Evolutionary conservation across 2,329 filamentous ascomycete species (phyloP).

Genomic region (Pseudohalonectria lignicola): DNA sequence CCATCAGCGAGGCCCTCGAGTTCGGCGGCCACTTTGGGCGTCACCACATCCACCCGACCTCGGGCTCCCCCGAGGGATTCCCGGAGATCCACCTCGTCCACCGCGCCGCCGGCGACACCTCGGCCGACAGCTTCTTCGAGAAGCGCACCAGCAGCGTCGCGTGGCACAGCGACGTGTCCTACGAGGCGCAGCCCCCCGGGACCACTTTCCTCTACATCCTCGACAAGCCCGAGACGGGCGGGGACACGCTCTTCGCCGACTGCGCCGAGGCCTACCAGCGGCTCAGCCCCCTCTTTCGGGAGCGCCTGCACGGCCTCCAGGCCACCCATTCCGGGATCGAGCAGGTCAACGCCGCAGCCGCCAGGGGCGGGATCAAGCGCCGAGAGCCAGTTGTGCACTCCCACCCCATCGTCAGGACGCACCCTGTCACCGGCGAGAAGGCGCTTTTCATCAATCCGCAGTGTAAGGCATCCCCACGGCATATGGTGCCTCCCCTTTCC

Average conservation of each 20-base stretch:
- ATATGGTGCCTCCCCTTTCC: slow-evolving; percentile 72
- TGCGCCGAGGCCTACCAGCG: slow-evolving; percentile 70
- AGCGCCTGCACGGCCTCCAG: slow-evolving; percentile 67
- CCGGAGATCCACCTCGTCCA: slow-evolving; percentile 65
- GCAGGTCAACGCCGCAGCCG: slow-evolving; percentile 58
- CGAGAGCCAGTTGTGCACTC: slow-evolving; percentile 47
- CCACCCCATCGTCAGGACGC: slow-evolving; percentile 73
- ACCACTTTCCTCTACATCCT: slow-evolving; percentile 84
- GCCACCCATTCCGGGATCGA: slow-evolving; percentile 74
- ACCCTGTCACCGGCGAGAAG: slow-evolving; percentile 75
- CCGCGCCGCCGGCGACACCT: slow-evolving; percentile 55
- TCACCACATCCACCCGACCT: slow-evolving; percentile 66
- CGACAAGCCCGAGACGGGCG: slow-evolving; percentile 66
- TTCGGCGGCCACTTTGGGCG: slow-evolving; percentile 45
- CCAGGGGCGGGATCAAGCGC: slow-evolving; percentile 52
- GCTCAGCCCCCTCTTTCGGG: slow-evolving; percentile 66
- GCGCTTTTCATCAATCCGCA: slow-evolving; percentile 73
- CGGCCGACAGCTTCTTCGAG: slow-evolving; percentile 45
- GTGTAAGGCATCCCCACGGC: slow-evolving; percentile 69
- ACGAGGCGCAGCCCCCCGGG: slow-evolving; percentile 78
- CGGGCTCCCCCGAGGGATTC: slow-evolving; percentile 55
- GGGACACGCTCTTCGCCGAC: slow-evolving; percentile 76
- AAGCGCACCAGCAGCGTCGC: slow-evolving; percentile 70
- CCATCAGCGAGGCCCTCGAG: slow-evolving; percentile 52
- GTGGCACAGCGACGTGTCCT: slow-evolving; percentile 85